Base-by-base conservation (phyloP, 2,329 filamentous ascomycete species). In the Colletotrichum abscissum region DNA sequence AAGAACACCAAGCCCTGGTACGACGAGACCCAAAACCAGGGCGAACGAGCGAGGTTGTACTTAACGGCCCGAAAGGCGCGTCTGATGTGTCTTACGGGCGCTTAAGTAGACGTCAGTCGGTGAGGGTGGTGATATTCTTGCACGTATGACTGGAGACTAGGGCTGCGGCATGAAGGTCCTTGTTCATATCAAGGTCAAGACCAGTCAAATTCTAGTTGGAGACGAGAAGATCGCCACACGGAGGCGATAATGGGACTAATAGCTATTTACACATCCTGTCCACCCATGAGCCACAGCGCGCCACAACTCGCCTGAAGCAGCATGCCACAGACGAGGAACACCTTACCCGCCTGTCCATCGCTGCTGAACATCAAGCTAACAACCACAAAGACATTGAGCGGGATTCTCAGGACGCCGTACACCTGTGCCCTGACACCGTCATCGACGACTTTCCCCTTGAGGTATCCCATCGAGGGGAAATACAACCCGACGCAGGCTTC, bases 361-460 rank as follows among this genome's bases (percentile, higher is more conserved):
- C 78, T 76, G 16, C 80, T 80, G 38, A 87, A 76, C 30, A 83
- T 77, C 68, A 90, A 77, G 14, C 87, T 85, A 6, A 85, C 80
- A 11, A 90, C 85, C 1, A 91, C 88, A 76, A 90, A 89, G 19
- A 88, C 74, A 77, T 91, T 92, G 74, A 92, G 80, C 12, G 90
- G 90, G 16, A 92, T 83, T 49, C 89, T 83, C 76, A 91, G 78
- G 62, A 89, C 80, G 1, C 85, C 86, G 76, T 90, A 90, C 6
- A 90, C 84, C 75, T 86, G 86, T 6, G 86, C 88, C 56, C 89
- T 80, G 8, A 86, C 82, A 3, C 83, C 85, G 76, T 91, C 88
- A 1, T 87, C 85, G 19, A 91, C 84, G 5, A 89, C 79, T 49
- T 82, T 81, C 7, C 87, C 87, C 77, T 90, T 89, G 72, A 90